Conservation (phyloP, 345 rosid genomes). For the Pistacia atlantica region DNA sequence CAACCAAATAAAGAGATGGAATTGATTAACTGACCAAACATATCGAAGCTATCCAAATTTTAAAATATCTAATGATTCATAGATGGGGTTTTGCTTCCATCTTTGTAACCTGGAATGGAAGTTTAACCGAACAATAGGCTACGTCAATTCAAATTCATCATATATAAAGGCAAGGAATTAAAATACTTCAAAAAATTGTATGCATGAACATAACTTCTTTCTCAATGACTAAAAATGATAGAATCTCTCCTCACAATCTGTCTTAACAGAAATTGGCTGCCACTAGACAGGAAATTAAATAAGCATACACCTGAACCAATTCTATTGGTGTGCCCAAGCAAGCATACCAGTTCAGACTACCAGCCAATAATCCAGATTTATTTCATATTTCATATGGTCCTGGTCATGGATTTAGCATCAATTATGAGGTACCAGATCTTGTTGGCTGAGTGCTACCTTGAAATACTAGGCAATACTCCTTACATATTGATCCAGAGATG, state of each 20-base stretch:
- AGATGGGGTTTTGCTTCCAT: no score
- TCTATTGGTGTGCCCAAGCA: not conserved
- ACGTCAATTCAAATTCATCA: not conserved
- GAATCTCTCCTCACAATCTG: not conserved
- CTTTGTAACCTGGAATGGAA: no score
- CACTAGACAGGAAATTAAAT: not conserved
- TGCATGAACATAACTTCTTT: not conserved
- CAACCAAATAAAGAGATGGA: no score
- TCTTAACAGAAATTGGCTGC: not conserved
- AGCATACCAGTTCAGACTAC: not conserved
- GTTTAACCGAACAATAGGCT: no score
- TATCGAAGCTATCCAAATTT: no score
- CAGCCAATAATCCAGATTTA: not conserved
- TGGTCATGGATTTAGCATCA: not conserved
- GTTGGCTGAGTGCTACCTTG: not conserved
- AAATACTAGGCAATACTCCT: constrained; percentile 65
- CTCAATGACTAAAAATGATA: not conserved
- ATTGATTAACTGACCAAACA: no score
- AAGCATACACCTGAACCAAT: not conserved
- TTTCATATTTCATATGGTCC: not conserved
- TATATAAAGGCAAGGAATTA: not conserved
- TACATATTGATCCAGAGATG: constrained; percentile 76
- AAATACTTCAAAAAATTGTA: not conserved
- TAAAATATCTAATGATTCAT: no score
- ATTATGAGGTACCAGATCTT: not conserved